These are phyloP conservation scores for Fusarium floridanum DNA, from an alignment of 2,329 filamentous ascomycete species.

Conservation along the genomic window DNA sequence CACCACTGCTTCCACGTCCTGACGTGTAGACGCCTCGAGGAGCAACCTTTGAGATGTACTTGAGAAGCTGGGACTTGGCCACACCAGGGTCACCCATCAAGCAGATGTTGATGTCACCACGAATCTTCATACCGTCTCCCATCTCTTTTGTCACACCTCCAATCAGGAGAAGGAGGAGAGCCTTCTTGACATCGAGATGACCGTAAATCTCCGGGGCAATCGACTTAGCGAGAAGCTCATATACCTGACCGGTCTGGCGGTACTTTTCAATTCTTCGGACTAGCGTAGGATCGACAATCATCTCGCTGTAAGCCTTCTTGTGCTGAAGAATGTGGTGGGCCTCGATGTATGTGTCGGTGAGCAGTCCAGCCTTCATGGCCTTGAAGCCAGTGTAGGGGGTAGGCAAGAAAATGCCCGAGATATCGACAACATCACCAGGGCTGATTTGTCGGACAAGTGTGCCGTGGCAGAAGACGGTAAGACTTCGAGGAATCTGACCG, in stretches of 20 bases:
- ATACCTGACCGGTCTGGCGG: constrained; percentile 88
- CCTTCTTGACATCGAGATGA: constrained; percentile 97
- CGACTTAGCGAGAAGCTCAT: constrained; percentile 94
- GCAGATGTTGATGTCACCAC: constrained; percentile 98
- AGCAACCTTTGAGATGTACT: constrained; percentile 98
- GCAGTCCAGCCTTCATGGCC: constrained; percentile 93
- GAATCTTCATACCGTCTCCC: constrained; percentile 98
- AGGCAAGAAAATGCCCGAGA: constrained; percentile 94
- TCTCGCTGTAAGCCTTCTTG: constrained; percentile 97
- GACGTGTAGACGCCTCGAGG: constrained; percentile 91
- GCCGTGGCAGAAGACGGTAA: constrained; percentile 92
- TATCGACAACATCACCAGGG: constrained; percentile 93
- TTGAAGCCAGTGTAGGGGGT: constrained; percentile 99
- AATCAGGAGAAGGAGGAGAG: constrained; percentile 92
- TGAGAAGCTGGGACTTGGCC: constrained; percentile 97
- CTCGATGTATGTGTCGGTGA: constrained; percentile 97
- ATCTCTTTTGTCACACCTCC: constrained; percentile 97
- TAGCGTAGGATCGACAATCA: constrained; percentile 84
- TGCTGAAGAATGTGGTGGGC: constrained; percentile 94
- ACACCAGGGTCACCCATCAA: constrained; percentile 99
- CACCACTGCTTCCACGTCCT: constrained; percentile 83
- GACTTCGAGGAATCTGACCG: constrained; percentile 92
- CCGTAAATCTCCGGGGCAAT: constrained; percentile 98
- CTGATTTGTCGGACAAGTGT: constrained; percentile 88
- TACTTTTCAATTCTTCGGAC: constrained; percentile 88